phyloP scores from a whole-genome alignment of 805 yeast genomes.

The Clavispora vitiphila region DNA sequence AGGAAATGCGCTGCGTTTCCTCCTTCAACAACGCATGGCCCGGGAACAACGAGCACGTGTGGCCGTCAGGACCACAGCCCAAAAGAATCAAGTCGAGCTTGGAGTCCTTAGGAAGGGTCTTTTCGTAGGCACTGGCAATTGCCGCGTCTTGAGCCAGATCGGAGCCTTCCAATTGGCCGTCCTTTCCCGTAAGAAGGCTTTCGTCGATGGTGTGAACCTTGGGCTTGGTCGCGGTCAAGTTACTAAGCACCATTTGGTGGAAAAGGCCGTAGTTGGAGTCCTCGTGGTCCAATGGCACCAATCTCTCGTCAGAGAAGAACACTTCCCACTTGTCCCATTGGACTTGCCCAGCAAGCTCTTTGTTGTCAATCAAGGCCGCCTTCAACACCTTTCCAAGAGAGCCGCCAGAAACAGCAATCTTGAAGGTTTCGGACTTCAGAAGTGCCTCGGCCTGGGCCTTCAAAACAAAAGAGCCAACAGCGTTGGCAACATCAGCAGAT shows the following conservation, averaged over 20 bases:
- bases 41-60: conserved; percentile 90
- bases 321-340: conserved; percentile 76
- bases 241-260: conserved; percentile 54
- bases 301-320: conserved; percentile 85
- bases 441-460: conserved; percentile 60
- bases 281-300: conserved; percentile 74
- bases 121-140: conserved; percentile 62
- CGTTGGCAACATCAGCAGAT: conserved; percentile 55
- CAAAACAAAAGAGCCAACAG: conserved; percentile 62
- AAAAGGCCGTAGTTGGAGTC: conserved; percentile 87
- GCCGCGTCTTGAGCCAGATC: conserved; percentile 39
- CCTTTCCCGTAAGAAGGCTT: conserved; percentile 48
- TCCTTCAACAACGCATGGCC: conserved; percentile 67
- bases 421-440: conserved; percentile 43
- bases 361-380: conserved; percentile 60
- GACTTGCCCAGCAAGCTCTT: conserved; percentile 37
- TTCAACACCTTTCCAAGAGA: conserved; percentile 73
- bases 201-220: conserved; percentile 64
- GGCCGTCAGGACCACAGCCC: conserved; percentile 97
- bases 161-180: conserved; percentile 40
- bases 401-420: conserved; percentile 87
- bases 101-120: conserved; percentile 44
- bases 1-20: conserved; percentile 46
- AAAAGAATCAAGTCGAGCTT: conserved; percentile 63
- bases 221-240: conserved; percentile 46